phyloP scores from a whole-genome alignment of 805 yeast genomes.

The Ogataea angusta region DNA sequence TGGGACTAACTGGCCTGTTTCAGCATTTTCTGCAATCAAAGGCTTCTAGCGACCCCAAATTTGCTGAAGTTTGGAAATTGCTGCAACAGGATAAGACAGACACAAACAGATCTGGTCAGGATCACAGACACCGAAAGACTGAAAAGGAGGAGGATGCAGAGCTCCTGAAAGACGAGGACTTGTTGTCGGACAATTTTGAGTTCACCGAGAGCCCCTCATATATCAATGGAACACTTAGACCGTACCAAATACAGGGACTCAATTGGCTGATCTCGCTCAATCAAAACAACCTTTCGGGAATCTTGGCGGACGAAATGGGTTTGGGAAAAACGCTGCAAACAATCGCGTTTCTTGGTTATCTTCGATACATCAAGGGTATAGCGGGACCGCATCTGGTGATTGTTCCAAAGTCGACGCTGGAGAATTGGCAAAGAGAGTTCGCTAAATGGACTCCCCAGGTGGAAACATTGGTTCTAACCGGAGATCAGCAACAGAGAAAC shows the following conservation, averaged over 20 bases:
- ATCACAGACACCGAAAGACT: slow-evolving; percentile 60
- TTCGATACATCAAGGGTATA: slow-evolving; percentile 56
- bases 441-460: slow-evolving; percentile 79
- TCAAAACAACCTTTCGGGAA: slow-evolving; percentile 68
- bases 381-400: slow-evolving; percentile 74
- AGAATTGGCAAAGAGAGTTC: slow-evolving; percentile 78
- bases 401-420: slow-evolving; percentile 77
- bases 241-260: slow-evolving; percentile 76
- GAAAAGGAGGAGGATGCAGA: slow-evolving; percentile 80
- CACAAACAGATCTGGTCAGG: slow-evolving; percentile 17
- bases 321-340: slow-evolving; percentile 80
- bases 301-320: slow-evolving; percentile 85
- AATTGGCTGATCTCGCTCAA: slow-evolving; percentile 73
- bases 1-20: slow-evolving; percentile 64
- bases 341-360: slow-evolving; percentile 69
- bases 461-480: slow-evolving; percentile 65
- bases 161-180: slow-evolving; percentile 57
- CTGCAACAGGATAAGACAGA: slow-evolving; percentile 21
- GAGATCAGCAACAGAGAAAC: slow-evolving; percentile 67
- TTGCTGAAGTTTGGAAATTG: slow-evolving; percentile 48
- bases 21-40: slow-evolving; percentile 64
- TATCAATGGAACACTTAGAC: slow-evolving; percentile 60
- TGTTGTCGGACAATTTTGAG: slow-evolving; percentile 38
- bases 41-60: slow-evolving; percentile 58
- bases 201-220: slow-evolving; percentile 51